A percentile compares a stretch with the other conserved stretches of the same genome.
Conservation (phyloP, 805 yeast genomes). For the Metschnikowia cubensis region DNA sequence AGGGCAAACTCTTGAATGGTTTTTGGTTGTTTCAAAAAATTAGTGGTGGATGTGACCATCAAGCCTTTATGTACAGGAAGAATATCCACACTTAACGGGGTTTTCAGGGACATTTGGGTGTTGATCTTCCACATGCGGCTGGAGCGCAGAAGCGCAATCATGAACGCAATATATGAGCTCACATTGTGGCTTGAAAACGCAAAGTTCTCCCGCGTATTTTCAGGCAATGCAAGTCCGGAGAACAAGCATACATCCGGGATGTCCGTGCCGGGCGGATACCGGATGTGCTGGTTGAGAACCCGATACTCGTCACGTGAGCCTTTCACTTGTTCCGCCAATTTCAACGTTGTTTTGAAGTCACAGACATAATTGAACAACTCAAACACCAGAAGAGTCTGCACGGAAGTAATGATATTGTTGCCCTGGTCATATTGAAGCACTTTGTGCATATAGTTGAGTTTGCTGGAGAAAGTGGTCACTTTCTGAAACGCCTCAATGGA, state of each 20-base stretch:
- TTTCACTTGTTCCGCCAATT: neutral
- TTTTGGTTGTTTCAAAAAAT: constrained; percentile 19
- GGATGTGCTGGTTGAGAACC: neutral
- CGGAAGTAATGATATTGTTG: constrained; percentile 27
- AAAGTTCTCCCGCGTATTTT: neutral
- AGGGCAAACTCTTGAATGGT: constrained; percentile 21
- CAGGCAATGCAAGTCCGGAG: constrained; percentile 6
- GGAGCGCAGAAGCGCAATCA: constrained; percentile 12
- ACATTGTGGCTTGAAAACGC: constrained; percentile 5
- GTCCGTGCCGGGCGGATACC: neutral
- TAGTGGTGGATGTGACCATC: constrained; percentile 14
- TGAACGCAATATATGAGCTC: constrained; percentile 15
- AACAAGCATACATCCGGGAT: neutral
- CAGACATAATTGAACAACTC: constrained; percentile 23
- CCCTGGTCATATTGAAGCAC: constrained; percentile 38
- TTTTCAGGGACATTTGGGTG: constrained; percentile 22
- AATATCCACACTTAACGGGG: constrained; percentile 33
- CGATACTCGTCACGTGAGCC: constrained; percentile 1
- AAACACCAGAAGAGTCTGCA: constrained; percentile 33
- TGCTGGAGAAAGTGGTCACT: constrained; percentile 36
- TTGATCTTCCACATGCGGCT: constrained; percentile 21
- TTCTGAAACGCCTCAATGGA: constrained; percentile 39
- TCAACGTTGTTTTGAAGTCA: neutral
- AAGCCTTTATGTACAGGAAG: constrained; percentile 24
- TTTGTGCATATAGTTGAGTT: constrained; percentile 46